Evolutionary conservation across 306 rosid genomes (phyloP).

Genomic region (Cicer arietinum): DNA sequence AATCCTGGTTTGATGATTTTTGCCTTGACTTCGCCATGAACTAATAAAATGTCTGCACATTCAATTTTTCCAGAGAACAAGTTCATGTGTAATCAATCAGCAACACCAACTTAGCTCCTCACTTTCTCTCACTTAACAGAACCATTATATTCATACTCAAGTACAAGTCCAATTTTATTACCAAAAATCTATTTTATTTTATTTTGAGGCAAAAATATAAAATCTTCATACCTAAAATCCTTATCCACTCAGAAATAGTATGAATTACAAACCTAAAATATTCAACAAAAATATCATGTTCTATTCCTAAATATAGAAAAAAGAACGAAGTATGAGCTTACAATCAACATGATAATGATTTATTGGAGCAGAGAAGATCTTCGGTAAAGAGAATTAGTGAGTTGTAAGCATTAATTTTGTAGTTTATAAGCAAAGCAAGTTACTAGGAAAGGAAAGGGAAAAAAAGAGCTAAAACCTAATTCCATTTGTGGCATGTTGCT

Average conservation of each 20-base stretch:
- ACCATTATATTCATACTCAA: conserved; percentile 1
- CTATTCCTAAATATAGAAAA: not conserved
- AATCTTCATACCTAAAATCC: not conserved
- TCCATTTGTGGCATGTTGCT: conserved; percentile 14
- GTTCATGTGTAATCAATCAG: not conserved
- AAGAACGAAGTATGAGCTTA: not conserved
- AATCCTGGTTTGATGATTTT: conserved; percentile 69
- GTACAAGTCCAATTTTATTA: conserved; percentile 22
- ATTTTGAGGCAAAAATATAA: not conserved
- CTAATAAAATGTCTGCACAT: conserved; percentile 52
- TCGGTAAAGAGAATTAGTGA: conserved; percentile 31
- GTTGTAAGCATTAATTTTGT: conserved; percentile 24
- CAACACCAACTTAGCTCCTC: conserved; percentile 28
- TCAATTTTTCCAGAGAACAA: conserved; percentile 45
- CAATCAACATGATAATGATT: not conserved
- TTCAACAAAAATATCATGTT: not conserved
- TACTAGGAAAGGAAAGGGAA: not conserved
- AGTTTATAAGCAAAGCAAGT: conserved; percentile 30
- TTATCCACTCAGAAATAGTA: conserved; percentile 31
- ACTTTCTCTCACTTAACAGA: conserved; percentile 21
- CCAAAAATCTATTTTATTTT: not conserved
- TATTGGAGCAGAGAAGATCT: conserved; percentile 5
- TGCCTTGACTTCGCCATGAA: conserved; percentile 77
- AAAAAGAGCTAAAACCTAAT: conserved; percentile 43
- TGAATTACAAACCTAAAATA: conserved; percentile 29